Percentiles rank a stretch among this genome's conserved stretches.
phyloP scores from a whole-genome alignment of 306 rosid genomes.

The Gleditsia sinensis region DNA sequence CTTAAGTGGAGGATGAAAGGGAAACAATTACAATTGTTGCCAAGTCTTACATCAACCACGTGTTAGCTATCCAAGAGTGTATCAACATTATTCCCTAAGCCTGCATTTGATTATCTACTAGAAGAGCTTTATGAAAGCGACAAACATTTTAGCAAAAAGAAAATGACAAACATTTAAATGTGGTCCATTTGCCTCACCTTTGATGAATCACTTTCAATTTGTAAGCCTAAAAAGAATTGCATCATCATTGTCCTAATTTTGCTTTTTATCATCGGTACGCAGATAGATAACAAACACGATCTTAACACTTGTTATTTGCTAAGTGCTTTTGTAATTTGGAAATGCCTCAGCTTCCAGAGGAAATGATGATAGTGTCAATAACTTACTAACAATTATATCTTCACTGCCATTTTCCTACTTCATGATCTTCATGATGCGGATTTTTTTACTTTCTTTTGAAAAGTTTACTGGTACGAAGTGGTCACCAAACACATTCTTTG shows the following conservation, averaged over 20 bases:
- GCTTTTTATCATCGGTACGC: neutral
- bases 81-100: neutral
- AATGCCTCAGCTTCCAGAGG: no score
- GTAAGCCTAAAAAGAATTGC: constrained; percentile 19
- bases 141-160: neutral
- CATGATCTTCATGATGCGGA: neutral
- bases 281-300: neutral
- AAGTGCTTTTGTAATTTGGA: constrained; percentile 15
- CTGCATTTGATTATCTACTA: neutral
- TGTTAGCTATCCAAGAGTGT: neutral
- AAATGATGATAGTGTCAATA: no score
- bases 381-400: no score
- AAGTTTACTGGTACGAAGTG: neutral
- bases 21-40: constrained; percentile 8
- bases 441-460: neutral
- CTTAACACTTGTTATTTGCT: constrained; percentile 5
- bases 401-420: neutral
- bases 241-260: neutral
- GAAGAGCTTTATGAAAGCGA: constrained; percentile 17
- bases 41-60: constrained; percentile 15
- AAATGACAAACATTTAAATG: constrained; percentile 28
- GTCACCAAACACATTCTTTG: no score
- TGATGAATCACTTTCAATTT: constrained; percentile 18
- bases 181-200: constrained; percentile 1
- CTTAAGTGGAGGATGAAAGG: constrained; percentile 23